phyloP scores from a whole-genome alignment of 306 rosid species.

The Prunus mira region DNA sequence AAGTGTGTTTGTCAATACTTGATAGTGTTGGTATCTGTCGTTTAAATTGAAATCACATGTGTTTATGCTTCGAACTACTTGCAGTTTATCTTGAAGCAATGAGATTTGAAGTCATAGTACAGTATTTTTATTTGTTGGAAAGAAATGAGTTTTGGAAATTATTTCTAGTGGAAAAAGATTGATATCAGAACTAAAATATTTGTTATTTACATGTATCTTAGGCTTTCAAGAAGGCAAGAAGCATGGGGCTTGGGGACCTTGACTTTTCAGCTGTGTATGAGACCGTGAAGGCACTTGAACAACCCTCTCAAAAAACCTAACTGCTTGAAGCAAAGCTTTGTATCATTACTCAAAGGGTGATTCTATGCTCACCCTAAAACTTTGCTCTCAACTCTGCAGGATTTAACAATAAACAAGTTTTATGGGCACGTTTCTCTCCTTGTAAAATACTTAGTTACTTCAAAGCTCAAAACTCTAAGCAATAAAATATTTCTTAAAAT shows the following conservation, averaged over 20 bases:
- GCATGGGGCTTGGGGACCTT: conserved; percentile 73
- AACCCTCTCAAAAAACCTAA: conserved; percentile 18
- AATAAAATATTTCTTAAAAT: too few species aligned
- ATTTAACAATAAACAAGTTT: too few species aligned
- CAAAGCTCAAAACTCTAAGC: too few species aligned
- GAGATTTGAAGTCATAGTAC: not conserved
- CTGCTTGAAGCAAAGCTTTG: not conserved
- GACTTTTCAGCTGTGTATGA: conserved; percentile 81
- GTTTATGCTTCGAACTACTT: not conserved
- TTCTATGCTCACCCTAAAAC: too few species aligned
- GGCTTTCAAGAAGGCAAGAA: conserved; percentile 87
- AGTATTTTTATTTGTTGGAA: not conserved
- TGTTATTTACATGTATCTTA: conserved; percentile 13
- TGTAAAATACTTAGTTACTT: too few species aligned
- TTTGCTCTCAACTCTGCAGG: too few species aligned
- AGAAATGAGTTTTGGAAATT: too few species aligned
- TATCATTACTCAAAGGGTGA: too few species aligned
- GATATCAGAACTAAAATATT: not conserved
- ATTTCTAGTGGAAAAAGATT: too few species aligned
- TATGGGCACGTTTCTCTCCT: too few species aligned
- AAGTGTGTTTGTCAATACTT: too few species aligned
- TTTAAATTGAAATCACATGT: not conserved
- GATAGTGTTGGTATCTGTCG: not conserved
- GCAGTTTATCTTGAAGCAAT: not conserved
- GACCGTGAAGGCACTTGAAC: conserved; percentile 39